phyloP scores from a whole-genome alignment of 2,329 filamentous ascomycete genomes.

The Xylariaceae sp. region DNA sequence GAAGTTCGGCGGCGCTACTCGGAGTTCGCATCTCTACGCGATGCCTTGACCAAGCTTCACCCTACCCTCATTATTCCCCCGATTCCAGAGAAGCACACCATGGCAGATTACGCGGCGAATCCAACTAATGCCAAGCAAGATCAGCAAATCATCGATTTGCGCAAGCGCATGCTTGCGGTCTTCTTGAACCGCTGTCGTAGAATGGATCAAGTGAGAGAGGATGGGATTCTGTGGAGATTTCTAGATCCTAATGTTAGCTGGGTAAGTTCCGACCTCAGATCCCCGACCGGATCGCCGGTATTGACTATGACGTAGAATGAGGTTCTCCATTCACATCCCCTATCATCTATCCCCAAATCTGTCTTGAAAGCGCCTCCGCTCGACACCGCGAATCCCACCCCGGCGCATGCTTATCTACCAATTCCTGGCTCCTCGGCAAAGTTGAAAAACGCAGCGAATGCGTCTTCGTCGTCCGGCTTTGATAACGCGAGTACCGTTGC shows the following conservation, averaged over 20 bases:
- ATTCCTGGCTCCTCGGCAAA: slow-evolving; percentile 82
- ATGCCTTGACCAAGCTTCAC: slow-evolving; percentile 84
- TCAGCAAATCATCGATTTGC: slow-evolving; percentile 88
- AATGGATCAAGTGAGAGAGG: slow-evolving; percentile 87
- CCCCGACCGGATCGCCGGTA: not conserved
- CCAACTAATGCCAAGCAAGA: slow-evolving; percentile 98
- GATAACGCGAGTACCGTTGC: slow-evolving; percentile 35
- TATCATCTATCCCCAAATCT: slow-evolving; percentile 87
- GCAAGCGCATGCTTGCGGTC: slow-evolving; percentile 94
- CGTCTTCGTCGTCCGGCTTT: slow-evolving; percentile 33
- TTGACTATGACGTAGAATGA: slow-evolving; percentile 61
- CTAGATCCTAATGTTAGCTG: slow-evolving; percentile 97
- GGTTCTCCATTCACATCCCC: slow-evolving; percentile 87
- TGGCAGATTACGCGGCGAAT: slow-evolving; percentile 97
- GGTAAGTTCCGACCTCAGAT: slow-evolving; percentile 50
- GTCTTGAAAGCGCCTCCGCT: slow-evolving; percentile 92
- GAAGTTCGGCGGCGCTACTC: slow-evolving; percentile 94
- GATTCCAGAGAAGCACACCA: slow-evolving; percentile 97
- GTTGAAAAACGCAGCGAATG: slow-evolving; percentile 56
- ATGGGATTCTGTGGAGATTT: slow-evolving; percentile 97
- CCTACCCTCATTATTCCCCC: slow-evolving; percentile 93
- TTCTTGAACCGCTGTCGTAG: slow-evolving; percentile 89
- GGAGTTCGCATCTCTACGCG: slow-evolving; percentile 86
- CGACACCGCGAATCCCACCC: slow-evolving; percentile 85
- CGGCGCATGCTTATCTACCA: slow-evolving; percentile 81